phyloP scores from a whole-genome alignment of 768 basidiomycete genomes.

The Termitomyces sp. region DNA sequence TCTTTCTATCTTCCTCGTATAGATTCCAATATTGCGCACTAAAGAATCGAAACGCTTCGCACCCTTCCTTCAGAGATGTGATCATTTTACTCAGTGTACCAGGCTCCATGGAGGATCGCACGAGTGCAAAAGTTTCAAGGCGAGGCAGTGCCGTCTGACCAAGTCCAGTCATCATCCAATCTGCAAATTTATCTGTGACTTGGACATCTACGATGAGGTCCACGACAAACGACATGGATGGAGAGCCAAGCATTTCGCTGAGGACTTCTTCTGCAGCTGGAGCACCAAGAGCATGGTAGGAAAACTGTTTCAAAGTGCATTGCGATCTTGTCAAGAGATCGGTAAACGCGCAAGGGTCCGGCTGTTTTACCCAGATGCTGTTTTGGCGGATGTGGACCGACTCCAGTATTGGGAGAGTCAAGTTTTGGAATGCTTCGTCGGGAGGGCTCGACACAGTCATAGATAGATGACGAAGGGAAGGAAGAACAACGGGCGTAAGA shows the following conservation, averaged over 20 bases:
- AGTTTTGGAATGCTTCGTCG: not conserved
- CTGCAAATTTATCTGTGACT: not conserved
- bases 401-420: not conserved
- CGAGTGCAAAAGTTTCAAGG: not conserved
- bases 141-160: not conserved
- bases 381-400: not conserved
- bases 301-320: constrained; percentile 3
- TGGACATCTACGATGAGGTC: not conserved
- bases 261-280: not conserved
- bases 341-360: not conserved
- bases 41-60: not conserved
- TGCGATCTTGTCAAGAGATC: constrained; percentile 4
- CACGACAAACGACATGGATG: not conserved
- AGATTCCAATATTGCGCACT: not conserved
- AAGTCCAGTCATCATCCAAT: not conserved
- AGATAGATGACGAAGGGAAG: constrained; percentile 2
- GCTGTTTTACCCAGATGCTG: not conserved
- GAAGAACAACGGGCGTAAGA: not conserved
- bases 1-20: not conserved
- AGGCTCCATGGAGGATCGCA: not conserved
- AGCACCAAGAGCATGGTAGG: not conserved
- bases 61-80: not conserved
- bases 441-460: not conserved
- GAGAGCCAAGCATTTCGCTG: not conserved
- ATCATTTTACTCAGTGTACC: constrained; percentile 3